Evolutionary conservation across 2,329 filamentous ascomycete species (phyloP), one percentile per base, ranked within the genome.

Genomic region (Alternaria infectoria): DNA sequence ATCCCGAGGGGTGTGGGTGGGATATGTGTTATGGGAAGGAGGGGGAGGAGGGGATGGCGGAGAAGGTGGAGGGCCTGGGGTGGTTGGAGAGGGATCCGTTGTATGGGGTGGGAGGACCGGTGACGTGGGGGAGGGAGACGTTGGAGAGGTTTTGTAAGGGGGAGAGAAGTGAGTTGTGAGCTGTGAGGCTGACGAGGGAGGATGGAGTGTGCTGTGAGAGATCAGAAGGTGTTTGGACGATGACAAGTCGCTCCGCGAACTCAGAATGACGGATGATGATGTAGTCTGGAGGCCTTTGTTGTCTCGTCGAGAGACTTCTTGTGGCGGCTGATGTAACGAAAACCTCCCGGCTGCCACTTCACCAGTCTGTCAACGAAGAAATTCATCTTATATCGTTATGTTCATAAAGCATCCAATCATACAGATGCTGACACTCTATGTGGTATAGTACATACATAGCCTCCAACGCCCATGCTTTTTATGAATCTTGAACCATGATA

Each of bases 21-120:
- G 89, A 92, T 76, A 91, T 92, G 90, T 91, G 89, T 69, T 74
- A 91, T 80, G 90, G 89, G 2, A 82, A 81, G 55, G 70, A 81
- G 40, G 86, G 82, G 0, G 89, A 91, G 72, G 85, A 87, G 71
- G 74, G 77, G 7, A 86, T 86, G 69, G 76, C 85, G 7, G 77
- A 83, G 61, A 74, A 68, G 7, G 89, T 90, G 50, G 73, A 67
- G 56, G 67, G 70, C 4, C 68, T 90, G 70, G 69, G 67, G 6
- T 91, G 88, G 89, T 88, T 91, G 67, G 74, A 81, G 47, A 83
- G 73, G 64, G 89, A 91, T 81, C 88, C 88, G 17, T 76, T 90
- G 17, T 76, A 76, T 68, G 72, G 74, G 9, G 62, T 65, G 13
- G 64, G 72, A 55, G 74, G 74, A 30, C 73, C 73, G 2, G 70